Conservation (phyloP, 345 rosid species). For the Conringia planisiliqua region DNA sequence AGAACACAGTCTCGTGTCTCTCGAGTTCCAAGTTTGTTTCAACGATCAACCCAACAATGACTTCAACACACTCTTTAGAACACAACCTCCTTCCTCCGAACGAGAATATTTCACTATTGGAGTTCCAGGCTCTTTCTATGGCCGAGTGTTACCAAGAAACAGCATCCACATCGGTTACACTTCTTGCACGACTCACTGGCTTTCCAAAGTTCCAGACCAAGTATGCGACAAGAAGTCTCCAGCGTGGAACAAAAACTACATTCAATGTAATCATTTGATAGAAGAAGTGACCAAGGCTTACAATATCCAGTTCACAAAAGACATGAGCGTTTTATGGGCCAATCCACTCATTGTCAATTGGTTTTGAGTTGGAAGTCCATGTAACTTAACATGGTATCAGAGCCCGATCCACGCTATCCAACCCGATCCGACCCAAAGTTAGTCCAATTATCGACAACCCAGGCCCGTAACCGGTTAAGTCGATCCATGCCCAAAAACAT, state of each 20-base stretch:
- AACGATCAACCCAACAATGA: conserved; percentile 30
- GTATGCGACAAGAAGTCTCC: conserved; percentile 6
- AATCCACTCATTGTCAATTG: no score
- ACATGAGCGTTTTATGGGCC: no score
- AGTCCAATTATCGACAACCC: no score
- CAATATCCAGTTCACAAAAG: conserved; percentile 23
- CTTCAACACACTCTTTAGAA: conserved; percentile 37
- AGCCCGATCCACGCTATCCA: no score
- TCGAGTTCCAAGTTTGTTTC: conserved; percentile 35
- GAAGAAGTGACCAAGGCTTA: conserved; percentile 27
- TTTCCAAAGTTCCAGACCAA: conserved; percentile 25
- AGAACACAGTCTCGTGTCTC: not conserved
- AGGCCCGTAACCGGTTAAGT: no score
- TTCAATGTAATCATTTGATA: not conserved
- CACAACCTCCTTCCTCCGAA: not conserved
- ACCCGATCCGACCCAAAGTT: no score
- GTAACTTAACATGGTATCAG: no score
- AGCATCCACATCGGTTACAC: conserved; percentile 27
- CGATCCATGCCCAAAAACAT: no score
- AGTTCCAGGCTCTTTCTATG: conserved; percentile 36
- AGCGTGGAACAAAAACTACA: conserved; percentile 25
- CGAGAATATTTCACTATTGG: conserved; percentile 23
- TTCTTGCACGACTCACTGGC: conserved; percentile 24
- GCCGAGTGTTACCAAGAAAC: conserved; percentile 27
- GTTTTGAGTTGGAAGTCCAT: no score